Conservation (phyloP, 768 basidiomycete genomes). For the Glaciozyma antarctica region DNA sequence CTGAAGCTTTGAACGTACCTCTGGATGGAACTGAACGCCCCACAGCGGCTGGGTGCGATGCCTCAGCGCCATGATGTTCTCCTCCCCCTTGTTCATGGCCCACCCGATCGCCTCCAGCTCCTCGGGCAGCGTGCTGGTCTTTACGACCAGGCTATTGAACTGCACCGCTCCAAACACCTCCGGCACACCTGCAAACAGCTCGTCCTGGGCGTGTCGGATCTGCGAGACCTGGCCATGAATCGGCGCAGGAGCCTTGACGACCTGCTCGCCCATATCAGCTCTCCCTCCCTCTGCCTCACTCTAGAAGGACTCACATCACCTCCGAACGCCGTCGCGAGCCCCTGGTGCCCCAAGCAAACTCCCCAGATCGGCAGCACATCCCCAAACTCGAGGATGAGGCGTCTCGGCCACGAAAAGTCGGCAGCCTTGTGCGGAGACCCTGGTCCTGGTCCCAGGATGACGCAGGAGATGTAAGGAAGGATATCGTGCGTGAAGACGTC, state of each 20-base stretch:
- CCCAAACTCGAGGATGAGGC: conserved; percentile 17
- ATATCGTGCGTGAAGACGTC: conserved; percentile 13
- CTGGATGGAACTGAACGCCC: conserved; percentile 31
- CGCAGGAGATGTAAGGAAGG: conserved; percentile 23
- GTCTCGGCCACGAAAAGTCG: conserved; percentile 26
- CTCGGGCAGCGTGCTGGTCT: not conserved
- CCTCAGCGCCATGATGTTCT: conserved; percentile 20
- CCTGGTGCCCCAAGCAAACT: conserved; percentile 29
- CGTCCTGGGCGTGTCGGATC: conserved; percentile 3
- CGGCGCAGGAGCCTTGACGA: conserved; percentile 8
- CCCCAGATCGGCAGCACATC: conserved; percentile 26
- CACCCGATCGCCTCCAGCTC: conserved; percentile 22
- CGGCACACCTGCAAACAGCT: conserved; percentile 18
- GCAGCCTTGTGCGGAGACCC: conserved; percentile 19
- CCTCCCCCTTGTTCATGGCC: not conserved
- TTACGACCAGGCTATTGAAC: conserved; percentile 28
- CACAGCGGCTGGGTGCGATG: conserved; percentile 15
- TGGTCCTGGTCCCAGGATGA: conserved; percentile 29
- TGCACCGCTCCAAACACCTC: conserved; percentile 15
- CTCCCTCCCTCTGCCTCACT: no score
- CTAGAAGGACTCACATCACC: conserved; percentile 4
- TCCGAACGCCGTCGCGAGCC: conserved; percentile 27
- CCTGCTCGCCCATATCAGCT: not conserved
- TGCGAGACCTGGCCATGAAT: conserved; percentile 25
- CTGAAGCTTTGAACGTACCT: conserved; percentile 8